Evolutionary conservation across 208 protist genomes (phyloP), one percentile per base, ranked within the genome.

Genomic region (Acanthamoeba lenticulata): DNA sequence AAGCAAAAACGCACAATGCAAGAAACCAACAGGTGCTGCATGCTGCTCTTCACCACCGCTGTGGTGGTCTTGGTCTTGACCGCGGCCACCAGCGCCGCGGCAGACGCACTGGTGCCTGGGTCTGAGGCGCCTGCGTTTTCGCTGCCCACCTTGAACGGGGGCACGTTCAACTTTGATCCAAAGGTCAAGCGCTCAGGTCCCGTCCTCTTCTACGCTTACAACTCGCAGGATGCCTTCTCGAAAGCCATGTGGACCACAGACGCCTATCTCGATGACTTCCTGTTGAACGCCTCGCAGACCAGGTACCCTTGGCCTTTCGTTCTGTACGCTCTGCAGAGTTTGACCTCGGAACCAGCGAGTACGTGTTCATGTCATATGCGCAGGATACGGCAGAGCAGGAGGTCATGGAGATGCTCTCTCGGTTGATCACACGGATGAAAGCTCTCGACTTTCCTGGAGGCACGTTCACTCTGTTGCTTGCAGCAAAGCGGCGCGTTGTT

Each of bases 201-300:
- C 6, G 17, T 90, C 32, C 83, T 90, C 47, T 55, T 90, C 36
- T 67, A 90, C 47, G 83, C 83, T 47, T 90, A 69, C 83, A 90
- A 90, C 49, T 69, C 45, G 6, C 32, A 21, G 55, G 83, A 90
- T n/a, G 83, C 83, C 1, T 90, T 90, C n/a, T 90, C 83, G n/a
- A 90, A 36, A 13, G 45, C 52, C 49, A 62, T 90, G 83, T 90
- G 83, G 83, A 90, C 83, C 83, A 90, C 83, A 11, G 83, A 90
- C 83, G 55, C 52, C 83, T 90, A 90, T 47, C 29, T 90, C 55
- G 83, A 90, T 29, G 83, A 90, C 47, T 90, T 90, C 49, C 0
- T 90, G 15, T 45, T 69, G 9, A 90, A 90, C 55, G 83, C 83
- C 29, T 65, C 83, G 0, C n/a, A 11, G 2, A 90, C 3, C 47